Conservation (phyloP, 805 yeast species). For the Yamadazyma endophytica region DNA sequence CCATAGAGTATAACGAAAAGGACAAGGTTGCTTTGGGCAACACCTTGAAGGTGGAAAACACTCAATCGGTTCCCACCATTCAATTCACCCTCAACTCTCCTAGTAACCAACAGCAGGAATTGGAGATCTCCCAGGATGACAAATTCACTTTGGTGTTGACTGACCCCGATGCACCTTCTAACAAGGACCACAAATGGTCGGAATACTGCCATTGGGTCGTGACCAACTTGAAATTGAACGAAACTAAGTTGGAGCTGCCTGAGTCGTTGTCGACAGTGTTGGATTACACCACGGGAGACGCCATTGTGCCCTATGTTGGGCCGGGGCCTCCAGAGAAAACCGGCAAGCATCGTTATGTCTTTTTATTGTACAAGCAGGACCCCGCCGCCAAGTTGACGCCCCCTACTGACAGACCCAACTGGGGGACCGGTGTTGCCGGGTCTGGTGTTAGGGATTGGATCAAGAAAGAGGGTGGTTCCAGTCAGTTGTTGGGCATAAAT, state of each 20-base stretch:
- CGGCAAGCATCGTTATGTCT: constrained; percentile 84
- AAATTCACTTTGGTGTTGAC: constrained; percentile 74
- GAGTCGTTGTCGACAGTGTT: constrained; percentile 25
- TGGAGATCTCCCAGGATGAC: constrained; percentile 42
- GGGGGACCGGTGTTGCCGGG: constrained; percentile 87
- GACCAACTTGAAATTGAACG: constrained; percentile 45
- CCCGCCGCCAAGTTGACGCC: constrained; percentile 40
- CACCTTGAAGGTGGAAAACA: constrained; percentile 55
- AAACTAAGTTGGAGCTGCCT: constrained; percentile 14
- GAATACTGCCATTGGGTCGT: constrained; percentile 77
- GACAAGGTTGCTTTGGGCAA: constrained; percentile 78
- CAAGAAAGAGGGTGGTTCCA: constrained; percentile 48
- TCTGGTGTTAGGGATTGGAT: constrained; percentile 78
- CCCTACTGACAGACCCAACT: constrained; percentile 54
- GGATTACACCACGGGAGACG: constrained; percentile 33
- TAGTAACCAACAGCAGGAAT: constrained; percentile 33
- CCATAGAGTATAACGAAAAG: constrained; percentile 54
- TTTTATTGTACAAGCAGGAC: constrained; percentile 67
- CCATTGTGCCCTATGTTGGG: constrained; percentile 60
- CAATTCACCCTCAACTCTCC: constrained; percentile 59
- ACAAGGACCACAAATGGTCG: constrained; percentile 80
- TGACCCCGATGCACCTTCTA: constrained; percentile 93
- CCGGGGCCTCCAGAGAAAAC: constrained; percentile 91
- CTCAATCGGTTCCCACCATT: constrained; percentile 64
- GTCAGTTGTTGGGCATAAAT: constrained; percentile 67